These are phyloP conservation scores for Aphanomyces cochlioides DNA, from an alignment of 352 stramenopile genomes.

Conservation along the genomic window DNA sequence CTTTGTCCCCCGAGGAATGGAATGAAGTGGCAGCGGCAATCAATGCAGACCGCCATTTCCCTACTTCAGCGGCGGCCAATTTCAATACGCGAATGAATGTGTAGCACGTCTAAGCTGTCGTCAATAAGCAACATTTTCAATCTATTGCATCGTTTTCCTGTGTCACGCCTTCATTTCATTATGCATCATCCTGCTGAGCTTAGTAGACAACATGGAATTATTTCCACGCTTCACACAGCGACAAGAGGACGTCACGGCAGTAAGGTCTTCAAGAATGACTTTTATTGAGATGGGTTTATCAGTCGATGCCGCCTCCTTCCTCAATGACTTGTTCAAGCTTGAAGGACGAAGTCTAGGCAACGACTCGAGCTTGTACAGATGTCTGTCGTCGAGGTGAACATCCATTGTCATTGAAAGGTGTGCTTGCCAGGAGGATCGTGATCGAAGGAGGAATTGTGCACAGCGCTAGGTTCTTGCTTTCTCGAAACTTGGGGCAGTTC, in stretches of 20 bases:
- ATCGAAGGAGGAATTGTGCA: constrained; percentile 27
- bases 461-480: constrained; percentile 36
- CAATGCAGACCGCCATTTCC: neutral
- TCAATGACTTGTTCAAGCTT: neutral
- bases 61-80: neutral
- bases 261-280: no score
- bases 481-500: constrained; percentile 44
- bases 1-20: neutral
- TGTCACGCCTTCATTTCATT: neutral
- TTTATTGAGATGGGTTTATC: no score
- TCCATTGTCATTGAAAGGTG: constrained; percentile 43
- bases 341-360: no score
- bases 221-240: no score
- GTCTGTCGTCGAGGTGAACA: constrained; percentile 37
- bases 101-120: neutral
- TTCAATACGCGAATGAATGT: neutral
- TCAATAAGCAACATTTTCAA: neutral
- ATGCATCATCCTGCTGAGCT: neutral
- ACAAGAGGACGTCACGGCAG: no score
- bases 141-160: neutral
- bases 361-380: constrained; percentile 25
- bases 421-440: constrained; percentile 38
- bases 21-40: neutral
- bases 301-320: neutral
- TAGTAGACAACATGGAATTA: no score